Evolutionary conservation across 768 basidiomycete genomes (phyloP).

Genomic region (Lactarius pseudohatsudake): DNA sequence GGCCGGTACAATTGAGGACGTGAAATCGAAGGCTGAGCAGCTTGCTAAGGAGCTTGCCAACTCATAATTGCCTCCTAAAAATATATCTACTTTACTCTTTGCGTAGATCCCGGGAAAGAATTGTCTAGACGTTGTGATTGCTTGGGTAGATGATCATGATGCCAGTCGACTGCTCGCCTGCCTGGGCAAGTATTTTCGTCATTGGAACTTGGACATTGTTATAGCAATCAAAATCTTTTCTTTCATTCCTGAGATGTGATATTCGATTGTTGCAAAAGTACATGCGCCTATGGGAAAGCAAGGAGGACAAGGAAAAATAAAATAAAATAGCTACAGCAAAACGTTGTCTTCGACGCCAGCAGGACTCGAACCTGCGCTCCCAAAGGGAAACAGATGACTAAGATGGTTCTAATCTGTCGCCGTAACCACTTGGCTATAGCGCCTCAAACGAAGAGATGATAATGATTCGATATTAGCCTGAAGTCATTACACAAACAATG

Average conservation of each 20-base stretch:
- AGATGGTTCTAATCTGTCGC: slow-evolving; percentile 65
- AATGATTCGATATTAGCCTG: not conserved
- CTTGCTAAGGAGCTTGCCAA: slow-evolving; percentile 90
- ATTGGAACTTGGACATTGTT: slow-evolving; percentile 7
- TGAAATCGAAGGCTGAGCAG: slow-evolving; percentile 95
- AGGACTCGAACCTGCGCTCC: slow-evolving; percentile 32
- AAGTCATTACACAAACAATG: not conserved
- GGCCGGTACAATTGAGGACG: slow-evolving; percentile 96
- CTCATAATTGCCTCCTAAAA: slow-evolving; percentile 32
- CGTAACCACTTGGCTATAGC: slow-evolving; percentile 81
- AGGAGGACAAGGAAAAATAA: not conserved
- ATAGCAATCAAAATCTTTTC: slow-evolving; percentile 14
- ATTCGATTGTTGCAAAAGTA: not conserved
- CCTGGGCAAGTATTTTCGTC: not conserved
- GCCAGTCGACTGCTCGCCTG: not conserved
- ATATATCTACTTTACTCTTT: slow-evolving; percentile 11
- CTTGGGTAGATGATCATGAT: slow-evolving; percentile 5
- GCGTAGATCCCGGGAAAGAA: slow-evolving; percentile 7
- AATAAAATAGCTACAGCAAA: not conserved
- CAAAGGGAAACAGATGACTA: slow-evolving; percentile 30
- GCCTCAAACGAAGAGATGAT: slow-evolving; percentile 36
- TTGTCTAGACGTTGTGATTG: slow-evolving; percentile 15
- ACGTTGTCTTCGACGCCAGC: slow-evolving; percentile 25
- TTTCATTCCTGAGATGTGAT: not conserved
- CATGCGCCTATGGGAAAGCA: no score